Evolutionary conservation across 371 early-diverging fungal species (phyloP).

Genomic region (Syncephalastrum contaminatum): DNA sequence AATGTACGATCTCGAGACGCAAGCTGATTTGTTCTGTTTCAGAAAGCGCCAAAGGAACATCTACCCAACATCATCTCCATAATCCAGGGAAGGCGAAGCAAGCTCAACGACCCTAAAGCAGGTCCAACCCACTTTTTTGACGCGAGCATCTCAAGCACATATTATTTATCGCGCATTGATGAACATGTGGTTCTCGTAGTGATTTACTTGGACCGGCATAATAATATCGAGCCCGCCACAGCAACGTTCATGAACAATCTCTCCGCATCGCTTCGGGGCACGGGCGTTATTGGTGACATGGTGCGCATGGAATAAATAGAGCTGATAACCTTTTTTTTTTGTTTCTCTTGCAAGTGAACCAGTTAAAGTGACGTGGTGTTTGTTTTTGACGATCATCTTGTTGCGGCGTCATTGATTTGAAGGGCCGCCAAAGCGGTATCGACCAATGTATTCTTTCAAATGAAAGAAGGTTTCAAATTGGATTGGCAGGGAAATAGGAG

Average conservation of each 20-base stretch:
- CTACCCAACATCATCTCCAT: constrained; percentile 65
- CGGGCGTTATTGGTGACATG: constrained; percentile 38
- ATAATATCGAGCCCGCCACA: constrained; percentile 46
- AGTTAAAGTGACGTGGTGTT: too few species aligned
- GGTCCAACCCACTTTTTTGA: constrained; percentile 55
- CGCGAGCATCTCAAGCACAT: constrained; percentile 54
- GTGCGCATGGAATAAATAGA: constrained; percentile 20
- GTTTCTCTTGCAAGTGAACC: too few species aligned
- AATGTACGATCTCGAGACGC: too few species aligned
- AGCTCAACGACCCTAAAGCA: constrained; percentile 42
- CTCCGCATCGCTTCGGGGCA: constrained; percentile 36
- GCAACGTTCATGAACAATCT: constrained; percentile 53
- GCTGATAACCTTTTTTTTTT: neutral
- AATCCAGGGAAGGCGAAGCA: constrained; percentile 52
- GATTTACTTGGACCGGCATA: constrained; percentile 60
- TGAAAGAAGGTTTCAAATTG: too few species aligned
- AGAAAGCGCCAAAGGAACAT: constrained; percentile 62
- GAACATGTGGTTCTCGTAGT: constrained; percentile 56
- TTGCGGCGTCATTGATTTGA: too few species aligned
- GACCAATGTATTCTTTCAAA: too few species aligned
- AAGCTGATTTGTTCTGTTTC: constrained; percentile 1
- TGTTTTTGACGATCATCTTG: too few species aligned
- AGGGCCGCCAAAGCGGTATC: too few species aligned
- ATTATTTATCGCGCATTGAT: constrained; percentile 60
- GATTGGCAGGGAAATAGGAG: too few species aligned